Percentiles rank a stretch among this genome's conserved stretches.
These are phyloP conservation scores for Salisapilia sapeloensis DNA, from an alignment of 352 stramenopile genomes.

Conservation along the genomic window DNA sequence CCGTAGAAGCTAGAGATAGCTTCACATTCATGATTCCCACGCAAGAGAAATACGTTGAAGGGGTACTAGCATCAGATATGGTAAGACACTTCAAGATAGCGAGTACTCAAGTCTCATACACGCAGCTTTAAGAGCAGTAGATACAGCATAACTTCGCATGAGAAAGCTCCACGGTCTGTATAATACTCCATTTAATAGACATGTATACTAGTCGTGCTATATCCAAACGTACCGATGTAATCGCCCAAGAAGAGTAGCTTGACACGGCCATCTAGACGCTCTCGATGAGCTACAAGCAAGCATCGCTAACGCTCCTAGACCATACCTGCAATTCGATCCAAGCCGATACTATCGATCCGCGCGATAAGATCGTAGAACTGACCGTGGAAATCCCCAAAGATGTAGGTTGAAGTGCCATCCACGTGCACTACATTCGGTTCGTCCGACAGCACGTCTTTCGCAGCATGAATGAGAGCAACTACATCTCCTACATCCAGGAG, in stretches of 20 bases:
- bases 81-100: neutral
- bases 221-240: slow-evolving; percentile 32
- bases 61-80: slow-evolving; percentile 12
- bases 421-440: slow-evolving; percentile 49
- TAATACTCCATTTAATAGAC: neutral
- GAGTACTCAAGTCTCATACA: slow-evolving; percentile 6
- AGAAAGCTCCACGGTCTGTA: slow-evolving; percentile 57
- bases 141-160: slow-evolving; percentile 68
- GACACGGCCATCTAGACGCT: slow-evolving; percentile 15
- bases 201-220: neutral
- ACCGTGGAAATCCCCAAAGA: slow-evolving; percentile 69
- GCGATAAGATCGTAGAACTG: slow-evolving; percentile 67
- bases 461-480: slow-evolving; percentile 45
- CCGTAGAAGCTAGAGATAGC: slow-evolving; percentile 77
- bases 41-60: slow-evolving; percentile 41
- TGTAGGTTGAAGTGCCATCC: slow-evolving; percentile 13
- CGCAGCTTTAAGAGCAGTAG: slow-evolving; percentile 48
- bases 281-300: neutral
- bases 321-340: slow-evolving; percentile 17
- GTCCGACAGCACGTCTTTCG: slow-evolving; percentile 31
- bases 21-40: slow-evolving; percentile 75
- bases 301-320: slow-evolving; percentile 1
- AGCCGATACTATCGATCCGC: slow-evolving; percentile 26
- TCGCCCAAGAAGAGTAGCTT: slow-evolving; percentile 61
- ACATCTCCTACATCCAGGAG: slow-evolving; percentile 32